These are phyloP conservation scores for Penium margaritaceum DNA, from an alignment of 139 green algal species.

Conservation along the genomic window DNA sequence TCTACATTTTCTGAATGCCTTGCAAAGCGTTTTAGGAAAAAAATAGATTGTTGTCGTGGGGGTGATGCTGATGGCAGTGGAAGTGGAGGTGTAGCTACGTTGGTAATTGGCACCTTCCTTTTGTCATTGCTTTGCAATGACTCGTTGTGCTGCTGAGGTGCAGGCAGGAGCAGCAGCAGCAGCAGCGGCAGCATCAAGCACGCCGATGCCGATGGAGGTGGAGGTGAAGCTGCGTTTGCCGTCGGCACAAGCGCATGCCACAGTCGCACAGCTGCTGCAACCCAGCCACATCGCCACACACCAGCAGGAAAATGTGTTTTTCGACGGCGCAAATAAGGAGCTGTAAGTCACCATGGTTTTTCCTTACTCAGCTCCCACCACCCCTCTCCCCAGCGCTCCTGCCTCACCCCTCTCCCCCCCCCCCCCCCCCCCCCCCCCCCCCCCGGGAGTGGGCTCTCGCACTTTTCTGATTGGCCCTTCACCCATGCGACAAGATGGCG, in stretches of 20 bases:
- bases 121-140: too few species aligned
- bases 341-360: constrained; percentile 49
- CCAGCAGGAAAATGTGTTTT: constrained; percentile 90
- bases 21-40: too few species aligned
- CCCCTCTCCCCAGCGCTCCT: neutral
- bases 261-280: constrained; percentile 57
- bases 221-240: constrained; percentile 85
- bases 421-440: neutral
- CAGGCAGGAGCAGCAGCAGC: constrained; percentile 55
- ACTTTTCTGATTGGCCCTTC: too few species aligned
- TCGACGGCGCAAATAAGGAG: constrained; percentile 74
- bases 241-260: constrained; percentile 55
- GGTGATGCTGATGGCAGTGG: too few species aligned
- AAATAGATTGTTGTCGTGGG: too few species aligned
- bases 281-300: constrained; percentile 47
- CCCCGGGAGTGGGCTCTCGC: too few species aligned
- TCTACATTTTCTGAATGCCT: too few species aligned
- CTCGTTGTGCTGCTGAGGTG: too few species aligned
- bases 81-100: too few species aligned
- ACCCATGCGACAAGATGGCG: too few species aligned
- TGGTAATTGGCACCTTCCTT: too few species aligned
- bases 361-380: too few species aligned
- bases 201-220: constrained; percentile 61
- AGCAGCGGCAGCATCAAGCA: constrained; percentile 58
- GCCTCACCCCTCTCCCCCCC: neutral